Conservation (phyloP, 495 filamentous ascomycete species). For the Paragyromitra xinjiangensis region DNA sequence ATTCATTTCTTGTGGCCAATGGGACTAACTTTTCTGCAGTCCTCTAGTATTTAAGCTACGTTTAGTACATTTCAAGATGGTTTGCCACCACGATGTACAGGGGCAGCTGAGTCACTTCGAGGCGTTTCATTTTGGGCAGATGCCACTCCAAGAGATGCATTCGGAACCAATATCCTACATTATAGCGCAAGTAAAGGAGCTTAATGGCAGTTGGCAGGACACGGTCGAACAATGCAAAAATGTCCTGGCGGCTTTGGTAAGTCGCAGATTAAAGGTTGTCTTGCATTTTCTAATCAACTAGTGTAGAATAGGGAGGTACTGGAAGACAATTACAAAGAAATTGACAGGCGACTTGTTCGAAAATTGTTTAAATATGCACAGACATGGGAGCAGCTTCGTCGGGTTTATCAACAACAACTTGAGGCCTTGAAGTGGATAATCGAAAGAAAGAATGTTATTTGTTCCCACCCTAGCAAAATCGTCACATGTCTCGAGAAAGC, state of each 20-base stretch:
- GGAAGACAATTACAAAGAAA: slow-evolving; percentile 6
- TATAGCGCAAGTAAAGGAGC: neutral
- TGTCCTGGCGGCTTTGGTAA: slow-evolving; percentile 8
- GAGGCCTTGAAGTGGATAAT: slow-evolving; percentile 1
- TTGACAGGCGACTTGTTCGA: slow-evolving; percentile 23
- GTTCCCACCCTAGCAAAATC: neutral
- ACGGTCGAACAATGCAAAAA: slow-evolving; percentile 13
- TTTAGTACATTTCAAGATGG: slow-evolving; percentile 6
- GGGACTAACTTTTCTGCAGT: neutral
- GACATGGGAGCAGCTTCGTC: slow-evolving; percentile 28
- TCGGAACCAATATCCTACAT: slow-evolving; percentile 7
- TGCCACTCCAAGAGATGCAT: neutral
- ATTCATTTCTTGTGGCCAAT: neutral
- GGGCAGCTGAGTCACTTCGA: neutral
- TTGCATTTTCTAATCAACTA: neutral
- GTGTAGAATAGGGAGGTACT: slow-evolving; percentile 3
- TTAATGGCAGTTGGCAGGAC: slow-evolving; percentile 3
- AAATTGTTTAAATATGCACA: slow-evolving; percentile 30
- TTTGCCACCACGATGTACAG: neutral
- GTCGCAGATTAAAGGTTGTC: neutral
- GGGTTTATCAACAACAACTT: slow-evolving; percentile 13
- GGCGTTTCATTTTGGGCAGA: slow-evolving; percentile 17
- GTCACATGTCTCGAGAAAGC: too few relatives aligned
- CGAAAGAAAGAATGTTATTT: neutral
- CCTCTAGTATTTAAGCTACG: neutral